phyloP scores from a whole-genome alignment of 1,139 yeast genomes.

The Geotrichum histeridarum region DNA sequence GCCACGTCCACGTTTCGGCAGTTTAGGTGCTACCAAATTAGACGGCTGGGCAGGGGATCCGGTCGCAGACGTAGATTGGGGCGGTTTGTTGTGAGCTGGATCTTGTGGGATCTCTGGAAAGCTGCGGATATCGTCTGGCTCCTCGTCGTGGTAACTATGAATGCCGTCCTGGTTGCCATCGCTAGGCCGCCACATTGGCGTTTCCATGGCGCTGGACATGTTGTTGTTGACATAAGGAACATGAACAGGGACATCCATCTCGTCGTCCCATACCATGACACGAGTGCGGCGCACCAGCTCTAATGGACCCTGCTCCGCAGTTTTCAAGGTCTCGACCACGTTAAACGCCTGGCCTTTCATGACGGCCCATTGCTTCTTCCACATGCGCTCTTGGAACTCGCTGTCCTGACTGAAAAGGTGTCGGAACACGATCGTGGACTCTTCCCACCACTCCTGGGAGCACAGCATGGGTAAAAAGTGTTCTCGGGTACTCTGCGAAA shows the following conservation, averaged over 20 bases:
- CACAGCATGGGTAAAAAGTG: constrained; percentile 59
- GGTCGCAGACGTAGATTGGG: not conserved
- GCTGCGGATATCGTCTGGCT: constrained; percentile 11
- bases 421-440: constrained; percentile 46
- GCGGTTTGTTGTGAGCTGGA: not conserved
- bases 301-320: constrained; percentile 58
- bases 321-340: constrained; percentile 60
- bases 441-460: constrained; percentile 69
- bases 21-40: constrained; percentile 3
- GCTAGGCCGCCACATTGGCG: constrained; percentile 22
- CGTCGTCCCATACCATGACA: constrained; percentile 57
- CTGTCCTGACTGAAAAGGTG: constrained; percentile 51
- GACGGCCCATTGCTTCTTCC: constrained; percentile 64
- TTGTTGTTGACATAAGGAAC: constrained; percentile 31
- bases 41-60: not conserved
- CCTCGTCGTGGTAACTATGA: not conserved
- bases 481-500: constrained; percentile 50
- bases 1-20: constrained; percentile 6
- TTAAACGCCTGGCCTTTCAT: constrained; percentile 77
- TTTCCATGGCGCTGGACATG: constrained; percentile 24
- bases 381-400: constrained; percentile 62
- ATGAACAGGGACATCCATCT: constrained; percentile 52
- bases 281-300: constrained; percentile 59
- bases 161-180: not conserved
- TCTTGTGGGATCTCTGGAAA: constrained; percentile 10